Evolutionary conservation across 2,329 filamentous ascomycete species (phyloP), one percentile per base, ranked within the genome.

Genomic region (Leptodontidium sp.): DNA sequence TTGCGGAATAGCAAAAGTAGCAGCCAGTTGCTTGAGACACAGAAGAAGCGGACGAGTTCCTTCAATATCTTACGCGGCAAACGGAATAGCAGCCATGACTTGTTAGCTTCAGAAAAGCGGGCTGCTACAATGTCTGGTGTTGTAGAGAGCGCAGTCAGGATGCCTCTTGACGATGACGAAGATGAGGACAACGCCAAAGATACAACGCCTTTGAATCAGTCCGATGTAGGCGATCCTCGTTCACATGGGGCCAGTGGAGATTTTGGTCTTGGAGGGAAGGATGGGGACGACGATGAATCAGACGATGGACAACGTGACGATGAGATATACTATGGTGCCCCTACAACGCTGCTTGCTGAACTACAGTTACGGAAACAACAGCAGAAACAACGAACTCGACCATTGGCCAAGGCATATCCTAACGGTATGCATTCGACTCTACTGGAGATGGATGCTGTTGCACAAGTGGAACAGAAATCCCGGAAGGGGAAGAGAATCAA

Each of bases 281-380:
- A 82, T 50, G 47, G 9, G 0, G 82, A 84, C 8, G 81, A 79
- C 17, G 79, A 82, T 2, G 82, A 82, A 2, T 81, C 82, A 4
- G 83, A 84, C 32, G 81, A 84, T 29, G 83, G 72, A 9, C 71
- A 81, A 17, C 79, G 77, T n/a, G 74, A 75, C 55, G 83, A 83
- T 49, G 83, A 85, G 1, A 76, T 84, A 1, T 91, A 88, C 71
- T 85, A 90, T 64, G 93, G 92, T 0, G 87, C 90, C 4, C 96
- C 96, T 0, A 97, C 94, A 0, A 99, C 96, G 0, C 85, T 99
- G 0, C 87, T 99, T 29, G 96, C 96, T 0, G 96, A 99, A 78
- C 84, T 99, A 8, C 93, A 98, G 78, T 82, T 97, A 72, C 91
- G 96, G 62, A 98, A 99, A 78, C 90, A 93, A 69, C 92, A 97